phyloP scores from a whole-genome alignment of 441 rosid species.

The Gossypium schwendimanii region DNA sequence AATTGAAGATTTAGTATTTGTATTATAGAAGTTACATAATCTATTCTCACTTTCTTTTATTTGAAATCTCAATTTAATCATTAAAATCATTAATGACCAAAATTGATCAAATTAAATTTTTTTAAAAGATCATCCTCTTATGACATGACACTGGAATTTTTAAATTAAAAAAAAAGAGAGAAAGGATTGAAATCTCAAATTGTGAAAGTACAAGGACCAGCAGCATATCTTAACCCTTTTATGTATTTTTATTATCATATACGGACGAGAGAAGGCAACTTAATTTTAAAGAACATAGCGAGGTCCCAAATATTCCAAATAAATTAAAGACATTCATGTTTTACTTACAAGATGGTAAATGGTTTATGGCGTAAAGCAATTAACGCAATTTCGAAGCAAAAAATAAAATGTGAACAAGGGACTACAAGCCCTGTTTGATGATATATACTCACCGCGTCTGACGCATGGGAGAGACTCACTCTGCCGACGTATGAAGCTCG shows the following conservation, averaged over 20 bases:
- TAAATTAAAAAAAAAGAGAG: no score
- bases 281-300: not conserved
- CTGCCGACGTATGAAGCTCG: not conserved
- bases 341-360: not conserved
- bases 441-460: not conserved
- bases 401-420: not conserved
- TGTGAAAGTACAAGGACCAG: no score
- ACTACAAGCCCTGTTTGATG: not conserved
- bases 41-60: no score
- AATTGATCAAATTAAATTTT: no score
- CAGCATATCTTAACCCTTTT: no score
- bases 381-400: not conserved
- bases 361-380: not conserved
- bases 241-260: not conserved
- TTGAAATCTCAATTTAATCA: no score
- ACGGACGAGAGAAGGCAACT: not conserved
- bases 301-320: not conserved
- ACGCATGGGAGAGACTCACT: not conserved
- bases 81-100: no score
- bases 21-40: no score
- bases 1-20: no score
- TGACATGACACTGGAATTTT: no score
- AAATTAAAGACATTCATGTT: not conserved
- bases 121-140: no score
- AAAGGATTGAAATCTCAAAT: no score